Base-by-base conservation (phyloP, 169 alveolate species). In the Eimeria tenella region DNA sequence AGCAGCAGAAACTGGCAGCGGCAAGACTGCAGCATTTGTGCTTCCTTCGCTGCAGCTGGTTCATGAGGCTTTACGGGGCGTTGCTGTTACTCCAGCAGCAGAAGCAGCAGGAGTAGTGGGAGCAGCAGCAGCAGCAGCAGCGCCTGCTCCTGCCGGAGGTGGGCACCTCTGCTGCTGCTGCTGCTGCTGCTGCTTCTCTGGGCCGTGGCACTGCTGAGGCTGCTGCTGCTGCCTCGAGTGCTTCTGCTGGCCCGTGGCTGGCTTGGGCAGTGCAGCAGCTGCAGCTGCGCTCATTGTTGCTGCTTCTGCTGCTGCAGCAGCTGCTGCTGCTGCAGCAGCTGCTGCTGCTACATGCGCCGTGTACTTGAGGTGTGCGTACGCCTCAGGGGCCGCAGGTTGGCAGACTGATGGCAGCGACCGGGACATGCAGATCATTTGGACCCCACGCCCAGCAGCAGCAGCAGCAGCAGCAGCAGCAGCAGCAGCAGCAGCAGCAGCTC, bases 21-120 rank as follows among this genome's bases (percentile, higher is more conserved):
- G 97, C 63, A 96, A 96, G 86, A 96, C 97, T 21, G 97, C 95
- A 10, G 97, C 96, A n/a, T 96, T 96, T 82, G 97, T 96, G 53
- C 84, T 96, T 17, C 96, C 97, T 0, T 93, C 95, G 75, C 93
- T 94, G 73, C 97, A 95, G 71, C 84, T 94, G 31, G 96, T 95
- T 31, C 96, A 95, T 70, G 97, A 95, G 87, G 79, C 94, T 2
- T 82, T 95, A 52, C 94, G 97, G 0, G 93, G 93, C 5, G 86
- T 84, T 3, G 94, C 94, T 17, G 50, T 73, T 73, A 73, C 56
- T 15, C 56, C 83, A 10, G 62, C n/a, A 31, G 42, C 42, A 31
- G 42, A 31, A 31, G 42, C 42, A 31, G 42, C 42, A 31, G 42
- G 42, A 31, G 42, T 31, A 31, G 42, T 31, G 42, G 42, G 42